Evolutionary conservation across 2,329 filamentous ascomycete genomes (phyloP).

Genomic region (Pseudogymnoascus sp.): DNA sequence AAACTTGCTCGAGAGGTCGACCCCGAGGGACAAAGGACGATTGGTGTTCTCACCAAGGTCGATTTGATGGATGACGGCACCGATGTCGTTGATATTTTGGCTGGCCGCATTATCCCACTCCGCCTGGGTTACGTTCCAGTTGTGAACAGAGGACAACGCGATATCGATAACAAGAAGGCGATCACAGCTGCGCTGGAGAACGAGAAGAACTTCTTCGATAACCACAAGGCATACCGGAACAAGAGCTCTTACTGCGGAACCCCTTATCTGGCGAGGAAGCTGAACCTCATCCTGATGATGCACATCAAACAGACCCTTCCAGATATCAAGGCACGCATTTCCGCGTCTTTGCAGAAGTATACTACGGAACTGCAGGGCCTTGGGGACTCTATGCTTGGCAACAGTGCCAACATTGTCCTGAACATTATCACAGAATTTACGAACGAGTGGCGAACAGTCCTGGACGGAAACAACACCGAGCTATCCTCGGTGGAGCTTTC

Average conservation of each 20-base stretch:
- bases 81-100: slow-evolving; percentile 96
- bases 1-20: slow-evolving; percentile 96
- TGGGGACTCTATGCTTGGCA: slow-evolving; percentile 90
- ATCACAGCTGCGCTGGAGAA: slow-evolving; percentile 86
- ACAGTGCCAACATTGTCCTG: slow-evolving; percentile 90
- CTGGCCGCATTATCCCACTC: slow-evolving; percentile 91
- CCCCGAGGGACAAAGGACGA: slow-evolving; percentile 93
- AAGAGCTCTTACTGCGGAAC: slow-evolving; percentile 99
- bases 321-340: slow-evolving; percentile 95
- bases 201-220: slow-evolving; percentile 96
- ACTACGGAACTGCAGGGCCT: slow-evolving; percentile 69
- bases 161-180: slow-evolving; percentile 96
- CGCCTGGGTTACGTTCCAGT: slow-evolving; percentile 94
- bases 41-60: slow-evolving; percentile 96
- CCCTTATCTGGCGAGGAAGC: slow-evolving; percentile 89
- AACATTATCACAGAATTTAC: slow-evolving; percentile 99
- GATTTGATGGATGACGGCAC: slow-evolving; percentile 99
- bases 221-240: slow-evolving; percentile 96
- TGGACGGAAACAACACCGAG: slow-evolving; percentile 95
- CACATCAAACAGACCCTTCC: slow-evolving; percentile 99
- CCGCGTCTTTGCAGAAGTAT: slow-evolving; percentile 92
- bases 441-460: slow-evolving; percentile 90
- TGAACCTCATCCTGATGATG: slow-evolving; percentile 99
- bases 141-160: slow-evolving; percentile 93
- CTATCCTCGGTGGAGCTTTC: slow-evolving; percentile 90